phyloP scores from a whole-genome alignment of 306 rosid species.

The Bauhinia variegata region DNA sequence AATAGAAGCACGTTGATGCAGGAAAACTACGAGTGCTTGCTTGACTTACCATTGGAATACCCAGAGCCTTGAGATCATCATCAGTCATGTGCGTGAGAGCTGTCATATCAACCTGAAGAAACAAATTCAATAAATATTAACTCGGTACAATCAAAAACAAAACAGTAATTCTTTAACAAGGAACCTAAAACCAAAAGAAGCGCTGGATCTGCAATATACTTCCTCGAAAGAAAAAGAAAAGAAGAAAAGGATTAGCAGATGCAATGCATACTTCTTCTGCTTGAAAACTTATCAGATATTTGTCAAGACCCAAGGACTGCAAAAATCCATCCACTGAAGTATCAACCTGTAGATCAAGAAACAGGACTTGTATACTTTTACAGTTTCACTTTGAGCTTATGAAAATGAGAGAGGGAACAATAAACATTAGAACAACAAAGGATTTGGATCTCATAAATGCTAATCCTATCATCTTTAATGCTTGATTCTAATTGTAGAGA shows the following conservation, averaged over 20 bases:
- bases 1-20: constrained; percentile 9
- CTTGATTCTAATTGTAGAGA: no score
- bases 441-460: no score
- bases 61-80: constrained; percentile 96
- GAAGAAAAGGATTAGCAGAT: not conserved
- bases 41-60: constrained; percentile 81
- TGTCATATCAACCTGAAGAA: constrained; percentile 92
- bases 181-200: constrained; percentile 24
- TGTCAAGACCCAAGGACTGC: constrained; percentile 87
- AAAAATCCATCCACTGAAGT: constrained; percentile 80
- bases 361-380: not conserved
- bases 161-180: no score
- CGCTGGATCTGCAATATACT: constrained; percentile 17
- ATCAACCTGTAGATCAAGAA: constrained; percentile 65
- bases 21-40: constrained; percentile 26
- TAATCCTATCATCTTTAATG: no score
- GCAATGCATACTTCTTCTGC: constrained; percentile 87
- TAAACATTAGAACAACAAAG: no score
- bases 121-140: constrained; percentile 24
- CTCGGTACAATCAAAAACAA: not conserved
- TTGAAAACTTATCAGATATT: constrained; percentile 89
- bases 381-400: no score
- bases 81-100: constrained; percentile 97
- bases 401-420: not conserved
- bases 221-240: not conserved